phyloP scores from a whole-genome alignment of 2,329 filamentous ascomycete species.

The Diaporthe sp. region DNA sequence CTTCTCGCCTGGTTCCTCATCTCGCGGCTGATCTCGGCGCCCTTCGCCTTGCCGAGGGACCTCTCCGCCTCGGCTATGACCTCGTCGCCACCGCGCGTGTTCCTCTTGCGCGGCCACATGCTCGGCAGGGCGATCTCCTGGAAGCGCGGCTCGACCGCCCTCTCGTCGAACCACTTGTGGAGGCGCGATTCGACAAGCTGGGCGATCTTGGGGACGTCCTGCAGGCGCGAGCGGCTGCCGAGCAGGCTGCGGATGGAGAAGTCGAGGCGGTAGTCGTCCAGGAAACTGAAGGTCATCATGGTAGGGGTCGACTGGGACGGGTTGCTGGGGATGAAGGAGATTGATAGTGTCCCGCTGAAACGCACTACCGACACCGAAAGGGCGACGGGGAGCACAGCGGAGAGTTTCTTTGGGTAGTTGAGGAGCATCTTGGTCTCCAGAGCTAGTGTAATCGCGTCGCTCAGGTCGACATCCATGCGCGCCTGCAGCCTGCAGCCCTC shows the following conservation, averaged over 20 bases:
- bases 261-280: constrained; percentile 88
- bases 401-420: constrained; percentile 92
- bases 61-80: constrained; percentile 60
- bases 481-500: constrained; percentile 87
- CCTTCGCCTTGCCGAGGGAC: constrained; percentile 67
- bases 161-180: constrained; percentile 90
- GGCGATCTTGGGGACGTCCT: constrained; percentile 91
- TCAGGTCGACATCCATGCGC: constrained; percentile 95
- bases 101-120: constrained; percentile 87
- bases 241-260: constrained; percentile 85
- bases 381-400: constrained; percentile 91
- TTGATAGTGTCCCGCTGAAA: constrained; percentile 93
- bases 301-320: constrained; percentile 80
- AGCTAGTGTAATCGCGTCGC: constrained; percentile 94
- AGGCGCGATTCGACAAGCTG: constrained; percentile 85
- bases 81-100: constrained; percentile 81
- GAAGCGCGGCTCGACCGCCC: constrained; percentile 87
- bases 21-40: constrained; percentile 67
- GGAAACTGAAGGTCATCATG: constrained; percentile 94
- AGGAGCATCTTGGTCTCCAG: constrained; percentile 94
- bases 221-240: constrained; percentile 82
- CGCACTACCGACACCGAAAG: constrained; percentile 91
- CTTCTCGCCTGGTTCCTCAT: constrained; percentile 65
- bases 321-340: constrained; percentile 89
- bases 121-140: constrained; percentile 88